Base-by-base conservation (phyloP, 768 basidiomycete species). In the Suillus weaverae region DNA sequence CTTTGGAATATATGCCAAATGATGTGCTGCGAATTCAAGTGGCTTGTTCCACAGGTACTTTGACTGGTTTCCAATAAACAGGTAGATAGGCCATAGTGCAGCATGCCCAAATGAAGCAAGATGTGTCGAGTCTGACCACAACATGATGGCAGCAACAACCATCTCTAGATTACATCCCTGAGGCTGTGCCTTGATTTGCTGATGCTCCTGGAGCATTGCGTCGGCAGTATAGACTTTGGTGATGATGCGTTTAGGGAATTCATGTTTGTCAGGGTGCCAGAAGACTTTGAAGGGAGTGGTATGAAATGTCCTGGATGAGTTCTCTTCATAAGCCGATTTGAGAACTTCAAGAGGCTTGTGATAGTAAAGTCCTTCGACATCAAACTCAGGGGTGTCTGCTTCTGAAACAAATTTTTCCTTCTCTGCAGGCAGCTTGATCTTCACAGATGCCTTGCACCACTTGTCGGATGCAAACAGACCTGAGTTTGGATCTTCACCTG, bases 41-140 rank as follows among this genome's bases (percentile, higher is more conserved):
- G 68, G 70, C 43, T 66, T 64, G 0, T 26, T 60, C 4, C 44
- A 16, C 0, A 53, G 44, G 20, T 70, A 70, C 18, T 63, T 69
- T 0, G 62, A 68, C 0, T 57, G 62, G 20, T 64, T 62, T 0
- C 64, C 62, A 7, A 69, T 36, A 2, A 63, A 69, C 22, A 70
- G 5, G 7, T 70, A 73, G 0, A 73, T n/a, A 0, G 68, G 70
- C 68, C 72, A 72, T 1, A 71, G 32, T 0, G 22, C n/a, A 2
- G 70, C 64, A 16, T 67, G 51, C 0, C 74, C 64, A n/a, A 75
- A 74, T 1, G 46, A 57, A 2, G 72, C 61, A 0, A 74, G 66
- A 26, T 75, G 69, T 0, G 71, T 75, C 0, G 62, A 69, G 30
- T 75, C 64, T 0, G 70, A 76, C 67, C 73, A 76, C 1, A 76